Conservation (phyloP, 768 basidiomycete genomes). For the Trametes sanguinea region DNA sequence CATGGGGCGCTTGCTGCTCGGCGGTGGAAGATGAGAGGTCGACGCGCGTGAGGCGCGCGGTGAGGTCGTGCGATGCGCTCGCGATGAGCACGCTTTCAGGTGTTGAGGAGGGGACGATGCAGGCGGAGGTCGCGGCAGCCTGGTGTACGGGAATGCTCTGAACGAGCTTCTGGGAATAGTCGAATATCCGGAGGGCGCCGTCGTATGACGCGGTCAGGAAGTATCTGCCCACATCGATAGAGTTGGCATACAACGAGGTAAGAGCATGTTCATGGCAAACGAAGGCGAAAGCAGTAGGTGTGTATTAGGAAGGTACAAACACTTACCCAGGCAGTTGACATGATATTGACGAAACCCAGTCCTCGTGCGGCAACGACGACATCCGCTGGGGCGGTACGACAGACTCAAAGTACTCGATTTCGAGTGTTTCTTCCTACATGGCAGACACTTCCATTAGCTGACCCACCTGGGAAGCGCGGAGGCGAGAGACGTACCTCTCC, state of each 20-base stretch:
- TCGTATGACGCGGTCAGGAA: constrained; percentile 85
- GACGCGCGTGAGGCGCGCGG: constrained; percentile 54
- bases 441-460: background rate
- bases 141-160: constrained; percentile 53
- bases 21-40: constrained; percentile 19
- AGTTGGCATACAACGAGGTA: too few species aligned
- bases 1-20: constrained; percentile 1
- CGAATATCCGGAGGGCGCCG: constrained; percentile 70
- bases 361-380: constrained; percentile 80
- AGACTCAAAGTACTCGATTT: constrained; percentile 91
- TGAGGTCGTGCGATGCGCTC: constrained; percentile 79
- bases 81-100: constrained; percentile 49
- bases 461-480: background rate
- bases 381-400: constrained; percentile 85
- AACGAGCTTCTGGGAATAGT: constrained; percentile 62
- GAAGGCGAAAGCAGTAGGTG: background rate
- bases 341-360: constrained; percentile 89
- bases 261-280: too few species aligned
- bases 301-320: background rate
- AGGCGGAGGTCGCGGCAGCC: constrained; percentile 70
- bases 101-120: constrained; percentile 45
- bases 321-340: constrained; percentile 56
- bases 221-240: constrained; percentile 42
- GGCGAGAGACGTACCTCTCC: constrained; percentile 56
- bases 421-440: constrained; percentile 80